Evolutionary conservation across 2,329 filamentous ascomycete genomes (phyloP), one percentile per base, ranked within the genome.

Genomic region (Aspergillus sp.): DNA sequence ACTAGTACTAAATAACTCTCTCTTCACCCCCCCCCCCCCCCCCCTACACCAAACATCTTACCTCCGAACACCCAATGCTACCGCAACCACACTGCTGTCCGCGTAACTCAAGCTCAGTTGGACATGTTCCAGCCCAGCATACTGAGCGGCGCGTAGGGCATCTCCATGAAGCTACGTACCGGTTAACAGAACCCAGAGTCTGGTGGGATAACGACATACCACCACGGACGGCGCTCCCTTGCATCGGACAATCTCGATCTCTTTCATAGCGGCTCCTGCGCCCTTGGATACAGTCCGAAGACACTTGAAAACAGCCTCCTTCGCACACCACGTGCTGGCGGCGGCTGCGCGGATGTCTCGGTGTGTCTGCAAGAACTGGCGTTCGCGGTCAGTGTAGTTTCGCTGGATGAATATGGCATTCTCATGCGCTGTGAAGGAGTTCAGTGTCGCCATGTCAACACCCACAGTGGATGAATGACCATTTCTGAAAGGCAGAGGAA

Each of bases 261-360:
- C 88, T 69, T 81, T 91, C 63, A 98, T 63, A n/a, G 86, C 72
- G 38, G 91, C 89, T 44, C 93, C 91, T 7, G 82, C 88, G 40
- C 91, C 91, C 64, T 83, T 80, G 61, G 86, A 82, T 48, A 74
- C 67, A 10, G 95, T 88, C 45, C 88, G 86, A 10, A 98, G 71
- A 24, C 84, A 86, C 75, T 98, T 98, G 74, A 98, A 98, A 1
- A 98, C 88, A 17, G 91, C 91, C 34, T 98, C 91, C 69, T 98
- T 98, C 22, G 91, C 91, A 51, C 82, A 88, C 91, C 91, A 98
- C 47, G 86, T 78, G 30, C 91, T 93, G 4, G 89, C 86, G 63
- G 95, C 96, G 32, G 86, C 91, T 45, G 88, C 84, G 55, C 86
- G 85, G 1, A 86, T 83, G 54, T 75, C 80, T 4, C 86, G 67